A percentile compares a stretch with the other conserved stretches of the same genome.
phyloP scores from a whole-genome alignment of 169 alveolate species.

The Eimeria zaria region DNA sequence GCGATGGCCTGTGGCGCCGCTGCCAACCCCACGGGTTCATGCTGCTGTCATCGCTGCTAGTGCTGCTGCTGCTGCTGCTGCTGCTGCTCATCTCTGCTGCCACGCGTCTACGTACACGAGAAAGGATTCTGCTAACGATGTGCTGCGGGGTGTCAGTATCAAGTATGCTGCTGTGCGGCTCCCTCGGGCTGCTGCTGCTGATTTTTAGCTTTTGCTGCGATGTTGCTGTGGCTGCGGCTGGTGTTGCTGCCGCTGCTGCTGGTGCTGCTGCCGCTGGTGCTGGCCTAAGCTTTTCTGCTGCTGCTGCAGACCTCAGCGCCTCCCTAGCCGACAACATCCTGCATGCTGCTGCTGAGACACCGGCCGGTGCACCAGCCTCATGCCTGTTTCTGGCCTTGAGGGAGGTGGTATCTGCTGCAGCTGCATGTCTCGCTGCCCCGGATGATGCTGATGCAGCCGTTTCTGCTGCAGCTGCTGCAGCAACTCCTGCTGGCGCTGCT shows the following conservation, averaged over 20 bases:
- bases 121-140: conserved; percentile 2
- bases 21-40: conserved; percentile 14
- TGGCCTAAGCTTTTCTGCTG: too few relatives aligned
- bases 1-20: not conserved
- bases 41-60: conserved; percentile 6
- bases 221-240: not conserved
- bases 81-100: conserved; percentile 16
- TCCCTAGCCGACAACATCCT: conserved; percentile 13
- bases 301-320: conserved; percentile 4
- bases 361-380: not conserved
- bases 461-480: conserved; percentile 6
- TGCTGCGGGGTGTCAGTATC: conserved; percentile 29
- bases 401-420: not conserved
- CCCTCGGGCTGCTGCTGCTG: conserved; percentile 12
- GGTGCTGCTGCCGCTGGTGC: not conserved
- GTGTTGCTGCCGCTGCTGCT: not conserved
- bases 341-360: conserved; percentile 9
- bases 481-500: not conserved
- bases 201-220: not conserved
- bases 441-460: not conserved
- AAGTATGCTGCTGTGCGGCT: not conserved
- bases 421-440: not conserved
- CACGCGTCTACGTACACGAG: conserved; percentile 52
- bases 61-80: conserved; percentile 29
- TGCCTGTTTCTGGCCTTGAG: not conserved